Percentiles rank a stretch among this genome's conserved stretches.
phyloP scores from a whole-genome alignment of 2,329 filamentous ascomycete species.

The Elsinoe perseae region DNA sequence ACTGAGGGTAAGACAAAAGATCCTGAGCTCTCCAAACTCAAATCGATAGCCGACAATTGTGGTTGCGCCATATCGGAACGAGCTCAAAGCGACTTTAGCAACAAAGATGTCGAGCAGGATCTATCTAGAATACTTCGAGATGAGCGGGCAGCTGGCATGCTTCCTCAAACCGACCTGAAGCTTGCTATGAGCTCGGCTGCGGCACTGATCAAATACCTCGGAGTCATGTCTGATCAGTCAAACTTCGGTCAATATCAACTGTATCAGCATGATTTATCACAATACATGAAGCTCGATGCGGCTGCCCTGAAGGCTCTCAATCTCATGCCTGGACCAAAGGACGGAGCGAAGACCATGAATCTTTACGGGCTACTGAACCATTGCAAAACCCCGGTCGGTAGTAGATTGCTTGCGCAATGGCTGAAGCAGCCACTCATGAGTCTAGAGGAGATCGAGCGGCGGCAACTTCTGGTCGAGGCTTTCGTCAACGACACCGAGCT shows the following conservation, averaged over 20 bases:
- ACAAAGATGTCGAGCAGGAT: constrained; percentile 92
- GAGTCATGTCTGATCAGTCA: constrained; percentile 78
- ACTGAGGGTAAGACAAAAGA: constrained; percentile 74
- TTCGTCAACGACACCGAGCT: constrained; percentile 91
- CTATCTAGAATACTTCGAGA: constrained; percentile 79
- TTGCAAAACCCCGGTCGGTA: constrained; percentile 93
- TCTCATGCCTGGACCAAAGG: constrained; percentile 88
- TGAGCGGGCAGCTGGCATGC: constrained; percentile 64
- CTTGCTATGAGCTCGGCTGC: constrained; percentile 93
- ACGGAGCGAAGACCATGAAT: constrained; percentile 97
- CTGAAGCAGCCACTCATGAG: constrained; percentile 96
- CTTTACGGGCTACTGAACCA: constrained; percentile 89
- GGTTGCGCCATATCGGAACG: constrained; percentile 84
- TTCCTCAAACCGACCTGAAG: constrained; percentile 88
- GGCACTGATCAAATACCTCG: constrained; percentile 88
- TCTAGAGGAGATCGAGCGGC: constrained; percentile 75
- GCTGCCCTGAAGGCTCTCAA: constrained; percentile 90
- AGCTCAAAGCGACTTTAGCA: constrained; percentile 67
- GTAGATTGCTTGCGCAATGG: constrained; percentile 86
- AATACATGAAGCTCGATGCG: constrained; percentile 98
- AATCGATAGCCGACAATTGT: constrained; percentile 83
- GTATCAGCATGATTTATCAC: constrained; percentile 91
- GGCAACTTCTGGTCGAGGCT: constrained; percentile 89
- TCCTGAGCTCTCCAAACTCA: constrained; percentile 76
- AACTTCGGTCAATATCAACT: constrained; percentile 97